Conservation (phyloP, 2,329 filamentous ascomycete genomes). For the Claviceps sp. region DNA sequence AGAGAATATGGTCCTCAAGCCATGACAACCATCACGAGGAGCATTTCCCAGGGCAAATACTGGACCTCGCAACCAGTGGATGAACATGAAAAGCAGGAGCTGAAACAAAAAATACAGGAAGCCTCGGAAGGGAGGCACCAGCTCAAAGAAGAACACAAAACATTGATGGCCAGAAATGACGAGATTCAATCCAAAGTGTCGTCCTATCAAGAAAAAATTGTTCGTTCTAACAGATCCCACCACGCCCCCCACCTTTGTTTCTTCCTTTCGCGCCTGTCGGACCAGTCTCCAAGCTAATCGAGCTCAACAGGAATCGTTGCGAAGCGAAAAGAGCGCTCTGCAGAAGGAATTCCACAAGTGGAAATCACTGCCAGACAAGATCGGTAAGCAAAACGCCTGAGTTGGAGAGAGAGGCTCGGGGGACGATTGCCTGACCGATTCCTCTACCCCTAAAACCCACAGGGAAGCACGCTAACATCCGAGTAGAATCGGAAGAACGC, state of each 20-base stretch:
- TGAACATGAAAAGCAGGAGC: constrained; percentile 44
- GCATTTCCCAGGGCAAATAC: constrained; percentile 45
- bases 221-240: constrained; percentile 11
- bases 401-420: not conserved
- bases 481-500: constrained; percentile 23
- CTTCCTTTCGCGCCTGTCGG: not conserved
- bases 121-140: constrained; percentile 20
- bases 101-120: constrained; percentile 40
- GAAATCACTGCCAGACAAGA: constrained; percentile 54
- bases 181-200: constrained; percentile 29
- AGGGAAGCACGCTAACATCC: constrained; percentile 9
- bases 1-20: constrained; percentile 68
- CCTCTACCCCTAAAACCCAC: not conserved
- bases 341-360: constrained; percentile 55
- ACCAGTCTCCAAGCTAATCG: constrained; percentile 6
- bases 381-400: constrained; percentile 37
- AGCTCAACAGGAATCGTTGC: constrained; percentile 30
- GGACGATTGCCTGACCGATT: not conserved
- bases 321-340: constrained; percentile 49
- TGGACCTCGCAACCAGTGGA: constrained; percentile 76
- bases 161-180: constrained; percentile 24
- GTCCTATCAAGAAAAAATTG: constrained; percentile 26
- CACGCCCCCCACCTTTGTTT: not conserved
- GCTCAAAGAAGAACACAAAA: constrained; percentile 20
- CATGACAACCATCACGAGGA: constrained; percentile 53